Conservation (phyloP, 768 basidiomycete genomes). For the Kwoniella sp. region DNA sequence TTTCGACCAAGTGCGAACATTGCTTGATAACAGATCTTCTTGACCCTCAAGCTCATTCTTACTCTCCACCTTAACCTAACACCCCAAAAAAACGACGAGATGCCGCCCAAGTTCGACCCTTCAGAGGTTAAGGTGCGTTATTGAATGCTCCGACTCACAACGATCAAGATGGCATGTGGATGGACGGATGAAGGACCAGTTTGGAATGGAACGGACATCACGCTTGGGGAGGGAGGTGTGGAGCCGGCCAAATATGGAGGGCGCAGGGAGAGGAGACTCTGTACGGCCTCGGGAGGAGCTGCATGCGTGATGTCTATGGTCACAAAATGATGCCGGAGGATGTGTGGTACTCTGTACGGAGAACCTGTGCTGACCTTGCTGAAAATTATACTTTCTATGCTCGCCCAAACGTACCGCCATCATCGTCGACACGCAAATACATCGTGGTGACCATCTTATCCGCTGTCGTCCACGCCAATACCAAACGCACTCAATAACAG, state of each 20-base stretch:
- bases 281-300: neutral
- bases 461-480: neutral
- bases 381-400: too few relatives aligned
- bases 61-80: constrained; percentile 17
- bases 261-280: neutral
- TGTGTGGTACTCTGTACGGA: neutral
- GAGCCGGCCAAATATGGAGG: neutral
- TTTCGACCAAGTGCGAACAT: constrained; percentile 1
- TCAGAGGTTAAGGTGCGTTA: constrained; percentile 78
- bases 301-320: neutral
- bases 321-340: neutral
- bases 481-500: constrained; percentile 39
- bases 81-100: constrained; percentile 36
- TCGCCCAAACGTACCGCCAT: too few relatives aligned
- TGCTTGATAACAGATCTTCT: neutral
- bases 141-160: neutral
- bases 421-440: too few relatives aligned
- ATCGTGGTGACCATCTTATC: too few relatives aligned
- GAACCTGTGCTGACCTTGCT: too few relatives aligned
- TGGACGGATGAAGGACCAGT: neutral
- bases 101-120: constrained; percentile 69
- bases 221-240: neutral
- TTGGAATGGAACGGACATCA: neutral
- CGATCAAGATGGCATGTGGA: neutral
- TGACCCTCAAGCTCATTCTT: constrained; percentile 8